phyloP scores from a whole-genome alignment of 1,284 basidiomycete species.

The Phlebopus sp. region DNA sequence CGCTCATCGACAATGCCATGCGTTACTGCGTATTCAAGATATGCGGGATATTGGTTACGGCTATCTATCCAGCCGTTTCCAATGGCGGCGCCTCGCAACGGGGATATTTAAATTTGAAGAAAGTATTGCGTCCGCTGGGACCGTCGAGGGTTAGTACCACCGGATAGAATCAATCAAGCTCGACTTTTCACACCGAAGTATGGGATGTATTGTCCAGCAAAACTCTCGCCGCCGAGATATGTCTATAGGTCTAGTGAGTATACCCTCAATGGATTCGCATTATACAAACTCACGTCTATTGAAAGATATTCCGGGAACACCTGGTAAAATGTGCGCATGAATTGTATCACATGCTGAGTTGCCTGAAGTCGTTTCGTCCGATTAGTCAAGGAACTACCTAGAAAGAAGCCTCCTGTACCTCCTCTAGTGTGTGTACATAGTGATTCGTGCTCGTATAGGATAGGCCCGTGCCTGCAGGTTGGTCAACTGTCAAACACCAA shows the following conservation, averaged over 20 bases:
- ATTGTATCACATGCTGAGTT: slow-evolving; percentile 77
- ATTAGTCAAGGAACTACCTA: slow-evolving; percentile 1
- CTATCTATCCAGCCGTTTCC: slow-evolving; percentile 99
- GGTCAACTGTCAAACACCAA: slow-evolving; percentile 63
- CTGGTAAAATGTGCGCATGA: slow-evolving; percentile 83
- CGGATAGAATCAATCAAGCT: slow-evolving; percentile 1
- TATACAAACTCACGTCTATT: slow-evolving; percentile 71
- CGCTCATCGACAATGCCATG: slow-evolving; percentile 76
- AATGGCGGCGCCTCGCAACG: slow-evolving; percentile 82
- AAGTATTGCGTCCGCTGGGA: slow-evolving; percentile 75
- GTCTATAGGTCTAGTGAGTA: slow-evolving; percentile 51
- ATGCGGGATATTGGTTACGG: slow-evolving; percentile 84
- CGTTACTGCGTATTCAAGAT: slow-evolving; percentile 84
- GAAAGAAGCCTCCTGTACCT: slow-evolving; percentile 43
- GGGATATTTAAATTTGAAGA: slow-evolving; percentile 56
- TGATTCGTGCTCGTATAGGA: slow-evolving; percentile 86
- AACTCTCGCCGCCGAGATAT: slow-evolving; percentile 91
- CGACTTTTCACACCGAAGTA: slow-evolving; percentile 68
- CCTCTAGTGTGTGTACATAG: slow-evolving; percentile 77
- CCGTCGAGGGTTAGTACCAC: slow-evolving; percentile 8
- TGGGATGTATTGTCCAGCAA: slow-evolving; percentile 98
- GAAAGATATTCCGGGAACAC: slow-evolving; percentile 87
- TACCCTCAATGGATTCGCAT: slow-evolving; percentile 10
- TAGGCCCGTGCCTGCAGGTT: slow-evolving; percentile 94
- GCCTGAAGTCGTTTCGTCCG: slow-evolving; percentile 48